A percentile compares a stretch with the other conserved stretches of the same genome.
Evolutionary conservation across 352 stramenopile species (phyloP).

Genomic region (Pythium monospermum): DNA sequence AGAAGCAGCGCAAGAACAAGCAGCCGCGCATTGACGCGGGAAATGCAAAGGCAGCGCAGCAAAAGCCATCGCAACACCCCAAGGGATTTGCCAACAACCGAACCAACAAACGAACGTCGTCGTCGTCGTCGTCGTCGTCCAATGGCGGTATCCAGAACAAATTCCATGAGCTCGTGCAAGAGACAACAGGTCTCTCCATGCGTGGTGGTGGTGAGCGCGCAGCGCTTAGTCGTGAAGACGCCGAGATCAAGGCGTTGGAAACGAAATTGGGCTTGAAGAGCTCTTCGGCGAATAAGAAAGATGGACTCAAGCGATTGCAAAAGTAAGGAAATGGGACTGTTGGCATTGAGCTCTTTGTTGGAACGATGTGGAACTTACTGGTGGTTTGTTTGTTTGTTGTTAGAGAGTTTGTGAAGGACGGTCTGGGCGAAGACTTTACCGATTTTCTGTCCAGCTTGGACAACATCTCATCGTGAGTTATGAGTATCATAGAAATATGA

Average conservation of each 20-base stretch:
- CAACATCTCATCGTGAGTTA: conserved; percentile 62
- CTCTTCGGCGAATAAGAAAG: conserved; percentile 31
- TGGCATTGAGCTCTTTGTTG: no score
- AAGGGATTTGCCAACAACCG: conserved; percentile 2
- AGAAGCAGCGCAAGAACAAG: conserved; percentile 72
- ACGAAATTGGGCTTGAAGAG: conserved; percentile 46
- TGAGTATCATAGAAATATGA: background rate
- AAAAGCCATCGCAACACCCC: conserved; percentile 8
- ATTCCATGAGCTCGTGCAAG: conserved; percentile 74
- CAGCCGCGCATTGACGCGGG: conserved; percentile 27
- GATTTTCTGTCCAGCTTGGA: conserved; percentile 71
- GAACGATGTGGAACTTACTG: background rate
- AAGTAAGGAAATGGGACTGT: conserved; percentile 32
- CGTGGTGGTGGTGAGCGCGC: conserved; percentile 25
- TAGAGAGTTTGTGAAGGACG: conserved; percentile 77
- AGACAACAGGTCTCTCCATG: conserved; percentile 43
- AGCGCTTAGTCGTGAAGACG: conserved; percentile 38
- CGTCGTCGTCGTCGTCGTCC: background rate
- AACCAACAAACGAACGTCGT: background rate
- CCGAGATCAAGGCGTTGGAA: conserved; percentile 72
- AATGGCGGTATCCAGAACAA: conserved; percentile 49
- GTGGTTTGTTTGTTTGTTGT: conserved; percentile 7
- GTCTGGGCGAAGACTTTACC: conserved; percentile 74
- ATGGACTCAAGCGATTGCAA: conserved; percentile 58
- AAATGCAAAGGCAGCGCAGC: conserved; percentile 3